Evolutionary conservation across 192 early-diverging fungal species (phyloP).

Genomic region (Gonapodya prolifera): DNA sequence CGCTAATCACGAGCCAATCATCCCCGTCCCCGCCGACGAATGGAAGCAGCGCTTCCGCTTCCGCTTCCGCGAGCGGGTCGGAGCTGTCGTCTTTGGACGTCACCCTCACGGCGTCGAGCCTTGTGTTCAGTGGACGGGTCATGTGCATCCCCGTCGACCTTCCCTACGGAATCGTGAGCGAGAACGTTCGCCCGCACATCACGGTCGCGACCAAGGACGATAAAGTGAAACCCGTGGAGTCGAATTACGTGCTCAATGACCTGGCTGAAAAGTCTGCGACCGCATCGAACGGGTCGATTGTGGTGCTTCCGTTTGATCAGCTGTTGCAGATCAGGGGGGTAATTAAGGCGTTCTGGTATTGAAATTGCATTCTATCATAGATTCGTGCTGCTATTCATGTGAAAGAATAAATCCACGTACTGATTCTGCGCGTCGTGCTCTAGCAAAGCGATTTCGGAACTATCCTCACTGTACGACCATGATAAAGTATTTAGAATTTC

Average conservation of each 20-base stretch:
- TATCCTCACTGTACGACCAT: too few relatives aligned
- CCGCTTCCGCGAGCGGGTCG: constrained; percentile 8
- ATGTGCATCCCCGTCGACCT: constrained; percentile 15
- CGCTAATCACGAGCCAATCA: constrained; percentile 10
- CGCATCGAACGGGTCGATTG: not conserved
- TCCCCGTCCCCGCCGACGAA: constrained; percentile 20
- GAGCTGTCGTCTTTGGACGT: constrained; percentile 20
- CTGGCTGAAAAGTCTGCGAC: not conserved
- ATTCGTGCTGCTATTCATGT: too few relatives aligned
- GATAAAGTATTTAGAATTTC: too few relatives aligned
- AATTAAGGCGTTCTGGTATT: not conserved
- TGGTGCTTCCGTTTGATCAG: not conserved
- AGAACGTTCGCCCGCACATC: constrained; percentile 20
- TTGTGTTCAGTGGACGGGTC: constrained; percentile 32
- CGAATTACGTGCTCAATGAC: constrained; percentile 19
- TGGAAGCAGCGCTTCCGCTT: too few relatives aligned
- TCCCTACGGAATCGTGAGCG: constrained; percentile 7
- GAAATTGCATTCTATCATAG: too few relatives aligned
- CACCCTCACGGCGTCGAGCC: constrained; percentile 22
- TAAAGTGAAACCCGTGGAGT: constrained; percentile 21
- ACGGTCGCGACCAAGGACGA: constrained; percentile 26
- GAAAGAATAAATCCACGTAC: too few relatives aligned
- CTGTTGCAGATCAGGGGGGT: not conserved
- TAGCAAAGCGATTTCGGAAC: too few relatives aligned
- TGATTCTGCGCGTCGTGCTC: too few relatives aligned